Conservation (phyloP, 2,329 filamentous ascomycete species). For the Zymoseptoria pseudotritici region DNA sequence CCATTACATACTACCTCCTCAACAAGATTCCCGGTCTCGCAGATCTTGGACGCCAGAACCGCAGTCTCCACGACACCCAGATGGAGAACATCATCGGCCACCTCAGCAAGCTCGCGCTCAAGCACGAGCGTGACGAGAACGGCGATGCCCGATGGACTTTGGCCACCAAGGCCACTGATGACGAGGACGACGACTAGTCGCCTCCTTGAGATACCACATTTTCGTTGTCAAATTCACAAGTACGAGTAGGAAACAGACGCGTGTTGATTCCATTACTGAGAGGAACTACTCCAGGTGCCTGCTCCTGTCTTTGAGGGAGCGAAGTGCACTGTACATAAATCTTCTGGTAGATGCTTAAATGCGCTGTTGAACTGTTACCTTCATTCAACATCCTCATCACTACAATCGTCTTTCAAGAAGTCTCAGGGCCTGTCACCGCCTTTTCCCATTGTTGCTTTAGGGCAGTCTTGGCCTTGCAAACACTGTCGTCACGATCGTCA, state of each 20-base stretch:
- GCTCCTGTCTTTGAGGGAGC: background rate
- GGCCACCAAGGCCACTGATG: conserved; percentile 37
- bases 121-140: conserved; percentile 49
- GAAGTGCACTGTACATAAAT: background rate
- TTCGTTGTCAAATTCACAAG: conserved; percentile 12
- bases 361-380: background rate
- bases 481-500: background rate
- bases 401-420: background rate
- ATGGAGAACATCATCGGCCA: conserved; percentile 61
- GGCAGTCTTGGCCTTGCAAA: background rate
- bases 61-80: conserved; percentile 53
- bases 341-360: background rate
- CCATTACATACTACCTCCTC: conserved; percentile 57
- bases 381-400: background rate
- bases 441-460: background rate
- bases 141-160: conserved; percentile 38
- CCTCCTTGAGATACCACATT: conserved; percentile 19
- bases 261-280: conserved; percentile 16
- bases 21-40: conserved; percentile 53
- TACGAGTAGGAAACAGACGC: conserved; percentile 14
- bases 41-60: conserved; percentile 57
- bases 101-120: conserved; percentile 56
- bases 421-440: background rate
- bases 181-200: conserved; percentile 43
- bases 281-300: conserved; percentile 3